Base-by-base conservation (phyloP, 2,329 filamentous ascomycete species). In the Falciphora oryzae region DNA sequence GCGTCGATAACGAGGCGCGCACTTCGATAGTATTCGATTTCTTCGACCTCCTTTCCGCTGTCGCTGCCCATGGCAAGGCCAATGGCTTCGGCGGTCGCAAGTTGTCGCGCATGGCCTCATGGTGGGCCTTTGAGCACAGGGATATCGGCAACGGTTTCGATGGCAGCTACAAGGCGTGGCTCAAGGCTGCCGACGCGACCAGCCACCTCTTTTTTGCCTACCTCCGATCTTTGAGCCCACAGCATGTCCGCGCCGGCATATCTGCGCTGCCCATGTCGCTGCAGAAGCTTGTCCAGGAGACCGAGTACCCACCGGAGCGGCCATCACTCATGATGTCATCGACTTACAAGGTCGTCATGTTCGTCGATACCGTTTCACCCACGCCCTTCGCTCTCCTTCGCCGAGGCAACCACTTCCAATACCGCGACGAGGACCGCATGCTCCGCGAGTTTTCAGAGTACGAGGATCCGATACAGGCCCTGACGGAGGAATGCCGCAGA, bases 181-280 rank as follows among this genome's bases (percentile, higher is more conserved):
- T 89, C 70, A 88, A 81, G 90, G 93, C 94, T 66, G 95, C 95
- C 66, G 93, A 98, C 81, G 95, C 95, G 64, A 93, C 94, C 27
- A 97, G 93, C 72, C 95, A 99, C 79, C 81, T 99, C 64, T 99
- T 99, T 82, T 99, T 99, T 74, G 95, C 95, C 65, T 99, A 98
- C 75, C 85, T 99, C 61, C 87, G 95, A 70, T 97, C 93, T 0
- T 80, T 97, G 60, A 88, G 92, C 1, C 94, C 95, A n/a, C 89
- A 94, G 67, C 85, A 88, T 67, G 85, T 86, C 35, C 80, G 89
- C 63, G 91, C 87, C 68, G 91, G 91, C 60, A 96, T 98, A 67
- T 91, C 93, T 0, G 85, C 89, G 68, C 84, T 99, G 22, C 95
- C 95, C 11, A 89, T 93, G 73, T 97, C 95, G 16, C 83, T 99